phyloP scores from a whole-genome alignment of 2,329 filamentous ascomycete genomes.

The Lachnum nothofagi region DNA sequence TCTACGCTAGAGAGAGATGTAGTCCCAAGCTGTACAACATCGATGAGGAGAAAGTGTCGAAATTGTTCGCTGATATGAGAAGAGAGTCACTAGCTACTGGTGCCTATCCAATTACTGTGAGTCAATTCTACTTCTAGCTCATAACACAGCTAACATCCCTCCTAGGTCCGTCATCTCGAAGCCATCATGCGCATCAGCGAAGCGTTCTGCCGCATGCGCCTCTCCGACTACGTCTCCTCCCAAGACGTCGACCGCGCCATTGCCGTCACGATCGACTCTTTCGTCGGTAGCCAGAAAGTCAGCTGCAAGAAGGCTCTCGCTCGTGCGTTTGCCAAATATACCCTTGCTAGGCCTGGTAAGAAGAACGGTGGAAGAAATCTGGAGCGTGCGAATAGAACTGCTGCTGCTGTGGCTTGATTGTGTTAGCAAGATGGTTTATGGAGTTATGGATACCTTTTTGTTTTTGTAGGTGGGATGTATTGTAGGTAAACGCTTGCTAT shows the following conservation, averaged over 20 bases:
- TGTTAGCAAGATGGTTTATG: constrained; percentile 6
- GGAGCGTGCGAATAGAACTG: constrained; percentile 20
- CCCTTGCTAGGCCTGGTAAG: constrained; percentile 40
- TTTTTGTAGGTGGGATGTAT: constrained; percentile 11
- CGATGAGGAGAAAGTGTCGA: constrained; percentile 92
- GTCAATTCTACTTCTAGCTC: constrained; percentile 34
- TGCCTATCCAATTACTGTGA: constrained; percentile 94
- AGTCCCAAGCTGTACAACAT: constrained; percentile 93
- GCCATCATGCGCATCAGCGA: constrained; percentile 95
- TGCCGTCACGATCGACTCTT: constrained; percentile 91
- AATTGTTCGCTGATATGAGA: constrained; percentile 93
- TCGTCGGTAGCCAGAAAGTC: constrained; percentile 93
- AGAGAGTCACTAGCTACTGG: constrained; percentile 88
- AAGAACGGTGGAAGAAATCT: constrained; percentile 26
- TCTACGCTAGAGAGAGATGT: constrained; percentile 87
- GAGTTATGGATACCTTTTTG: constrained; percentile 23
- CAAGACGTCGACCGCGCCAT: constrained; percentile 96
- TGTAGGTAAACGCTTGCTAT: constrained; percentile 17
- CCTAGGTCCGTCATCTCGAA: constrained; percentile 89
- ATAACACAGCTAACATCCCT: not conserved
- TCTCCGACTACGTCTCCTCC: constrained; percentile 89
- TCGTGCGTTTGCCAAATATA: constrained; percentile 94
- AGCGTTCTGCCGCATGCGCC: constrained; percentile 92
- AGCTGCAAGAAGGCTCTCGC: constrained; percentile 95
- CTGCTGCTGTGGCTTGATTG: constrained; percentile 25